Percentiles rank a stretch among this genome's conserved stretches.
phyloP scores from a whole-genome alignment of 805 yeast genomes.

The Tetrapisispora iriomotensis region DNA sequence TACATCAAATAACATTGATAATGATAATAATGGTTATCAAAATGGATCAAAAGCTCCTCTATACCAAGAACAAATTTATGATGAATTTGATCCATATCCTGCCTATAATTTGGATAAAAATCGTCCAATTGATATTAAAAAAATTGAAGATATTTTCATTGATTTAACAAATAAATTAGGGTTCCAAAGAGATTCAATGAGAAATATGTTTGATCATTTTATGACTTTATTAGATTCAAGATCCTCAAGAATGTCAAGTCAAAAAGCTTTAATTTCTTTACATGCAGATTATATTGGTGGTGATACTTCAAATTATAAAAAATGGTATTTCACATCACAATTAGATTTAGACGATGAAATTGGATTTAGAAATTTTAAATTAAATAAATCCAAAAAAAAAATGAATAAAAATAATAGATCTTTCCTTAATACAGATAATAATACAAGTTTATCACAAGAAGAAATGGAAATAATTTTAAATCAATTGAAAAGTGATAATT shows the following conservation, averaged over 20 bases:
- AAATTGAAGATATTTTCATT: constrained; percentile 76
- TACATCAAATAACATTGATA: neutral
- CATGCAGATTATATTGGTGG: constrained; percentile 90
- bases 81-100: constrained; percentile 76
- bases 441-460: constrained; percentile 51
- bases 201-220: constrained; percentile 81
- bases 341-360: constrained; percentile 62
- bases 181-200: constrained; percentile 86
- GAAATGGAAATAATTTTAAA: constrained; percentile 47
- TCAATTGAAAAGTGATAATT: constrained; percentile 73
- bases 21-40: neutral
- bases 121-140: constrained; percentile 72
- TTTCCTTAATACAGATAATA: constrained; percentile 36
- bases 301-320: constrained; percentile 71
- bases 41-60: too few relatives aligned
- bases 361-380: constrained; percentile 45
- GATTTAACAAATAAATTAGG: constrained; percentile 77
- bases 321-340: constrained; percentile 88
- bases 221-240: constrained; percentile 78
- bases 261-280: constrained; percentile 68
- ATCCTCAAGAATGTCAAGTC: constrained; percentile 80
- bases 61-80: neutral
- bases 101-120: constrained; percentile 97
- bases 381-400: constrained; percentile 67
- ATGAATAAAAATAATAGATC: constrained; percentile 69